phyloP scores from a whole-genome alignment of 2,329 filamentous ascomycete species.

The Fusarium globosum region DNA sequence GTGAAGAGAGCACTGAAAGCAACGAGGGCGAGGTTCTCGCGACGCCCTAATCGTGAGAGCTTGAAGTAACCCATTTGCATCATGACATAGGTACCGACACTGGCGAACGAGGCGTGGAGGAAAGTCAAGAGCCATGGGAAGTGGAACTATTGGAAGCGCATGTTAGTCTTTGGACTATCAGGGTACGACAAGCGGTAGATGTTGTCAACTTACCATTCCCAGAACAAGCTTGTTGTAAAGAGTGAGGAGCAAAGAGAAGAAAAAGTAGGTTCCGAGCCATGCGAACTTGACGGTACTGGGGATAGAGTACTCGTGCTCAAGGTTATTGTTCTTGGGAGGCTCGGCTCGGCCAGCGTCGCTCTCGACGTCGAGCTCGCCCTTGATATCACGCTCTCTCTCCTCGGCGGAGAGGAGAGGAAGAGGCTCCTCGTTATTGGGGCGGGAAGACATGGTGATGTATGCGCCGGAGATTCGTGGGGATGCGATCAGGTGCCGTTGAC shows the following conservation, averaged over 20 bases:
- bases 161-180: conserved; percentile 26
- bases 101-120: conserved; percentile 67
- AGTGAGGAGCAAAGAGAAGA: conserved; percentile 60
- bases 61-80: conserved; percentile 64
- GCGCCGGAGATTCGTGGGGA: conserved; percentile 24
- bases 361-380: conserved; percentile 50
- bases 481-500: conserved; percentile 8
- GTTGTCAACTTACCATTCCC: conserved; percentile 55
- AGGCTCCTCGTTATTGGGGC: conserved; percentile 48
- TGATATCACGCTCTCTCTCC: conserved; percentile 47
- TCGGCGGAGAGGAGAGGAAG: conserved; percentile 48
- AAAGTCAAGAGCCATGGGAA: conserved; percentile 72
- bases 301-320: conserved; percentile 59
- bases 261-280: conserved; percentile 64
- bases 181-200: too few relatives aligned
- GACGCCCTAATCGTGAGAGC: conserved; percentile 61
- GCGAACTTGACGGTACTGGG: conserved; percentile 59
- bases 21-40: conserved; percentile 66
- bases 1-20: conserved; percentile 71
- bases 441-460: conserved; percentile 49
- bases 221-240: conserved; percentile 70
- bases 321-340: conserved; percentile 48
- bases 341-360: conserved; percentile 45
- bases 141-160: conserved; percentile 56
- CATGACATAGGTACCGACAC: conserved; percentile 65